phyloP scores from a whole-genome alignment of 2,329 filamentous ascomycete genomes.

The Cryphonectria carpinicola region DNA sequence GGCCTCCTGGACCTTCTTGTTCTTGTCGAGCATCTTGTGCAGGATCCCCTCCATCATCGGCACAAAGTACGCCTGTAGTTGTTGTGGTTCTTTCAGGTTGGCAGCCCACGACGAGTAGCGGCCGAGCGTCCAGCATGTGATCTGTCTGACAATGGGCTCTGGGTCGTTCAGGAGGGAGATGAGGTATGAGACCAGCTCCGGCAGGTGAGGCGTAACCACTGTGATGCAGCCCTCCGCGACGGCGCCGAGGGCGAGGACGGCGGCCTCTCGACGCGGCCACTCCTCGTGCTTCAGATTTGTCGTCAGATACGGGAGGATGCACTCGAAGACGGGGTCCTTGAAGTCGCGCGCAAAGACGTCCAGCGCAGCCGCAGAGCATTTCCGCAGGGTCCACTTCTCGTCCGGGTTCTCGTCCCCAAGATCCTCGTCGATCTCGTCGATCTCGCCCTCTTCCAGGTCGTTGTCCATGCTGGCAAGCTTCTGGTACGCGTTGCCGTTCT shows the following conservation, averaged over 20 bases:
- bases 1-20: slow-evolving; percentile 97
- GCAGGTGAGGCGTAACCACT: slow-evolving; percentile 86
- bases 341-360: slow-evolving; percentile 95
- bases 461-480: slow-evolving; percentile 67
- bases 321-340: slow-evolving; percentile 82
- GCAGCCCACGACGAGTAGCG: slow-evolving; percentile 94
- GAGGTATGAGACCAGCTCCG: slow-evolving; percentile 87
- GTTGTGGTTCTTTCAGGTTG: slow-evolving; percentile 65
- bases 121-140: slow-evolving; percentile 96
- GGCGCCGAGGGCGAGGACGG: slow-evolving; percentile 90
- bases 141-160: slow-evolving; percentile 91
- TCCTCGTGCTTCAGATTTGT: slow-evolving; percentile 85
- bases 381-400: slow-evolving; percentile 91
- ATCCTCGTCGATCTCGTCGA: slow-evolving; percentile 72
- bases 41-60: slow-evolving; percentile 97
- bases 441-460: slow-evolving; percentile 85
- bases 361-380: slow-evolving; percentile 93
- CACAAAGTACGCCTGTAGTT: slow-evolving; percentile 81
- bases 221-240: slow-evolving; percentile 94
- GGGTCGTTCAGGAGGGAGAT: slow-evolving; percentile 81
- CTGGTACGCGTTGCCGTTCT: slow-evolving; percentile 59
- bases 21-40: slow-evolving; percentile 91
- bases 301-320: slow-evolving; percentile 89
- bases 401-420: slow-evolving; percentile 84
- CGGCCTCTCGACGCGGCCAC: slow-evolving; percentile 92